Base-by-base conservation (phyloP, 129 eudicot genomes). In the Chrysanthemum makinoi region DNA sequence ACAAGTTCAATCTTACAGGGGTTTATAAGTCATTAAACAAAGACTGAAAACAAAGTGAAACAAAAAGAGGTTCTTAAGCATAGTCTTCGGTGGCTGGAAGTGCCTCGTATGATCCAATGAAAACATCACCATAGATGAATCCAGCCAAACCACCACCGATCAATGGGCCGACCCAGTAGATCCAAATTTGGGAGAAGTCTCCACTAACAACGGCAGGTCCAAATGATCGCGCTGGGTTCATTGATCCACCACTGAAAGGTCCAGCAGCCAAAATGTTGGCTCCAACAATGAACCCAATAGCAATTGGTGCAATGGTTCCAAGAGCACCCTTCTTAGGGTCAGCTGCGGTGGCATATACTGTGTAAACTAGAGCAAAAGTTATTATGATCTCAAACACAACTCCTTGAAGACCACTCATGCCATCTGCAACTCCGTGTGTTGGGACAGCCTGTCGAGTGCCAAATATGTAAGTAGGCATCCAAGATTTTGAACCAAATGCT, bases 231-330 rank as follows among this genome's bases (percentile, higher is more conserved):
- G n/a, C 88, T 0, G 91, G 95, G 86, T 88, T 88, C 95, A 88
- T 88, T 12, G 95, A 88, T 6, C 88, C 95, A 16, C 91, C 95
- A 14, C 84, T 70, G 55, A 88, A 88, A 9, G 89, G 85, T 33
- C 96, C 91, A 2, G 89, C 91, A 0, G 87, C 96, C 77, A 89
- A 80, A 62, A 89, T 83, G 80, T 88, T 88, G 46, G 96, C 96
- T 57, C 91, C 91, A 10, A 86, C 89, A 20, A 89, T 86, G 60
- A 89, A 81, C 4, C 91, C 91, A 46, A 86, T 84, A 17, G 87
- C 87, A 3, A 88, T 83, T 60, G 88, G 88, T 46, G 89, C 89
- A 62, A 80, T 79, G 53, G 83, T 79, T 49, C 86, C 85, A 35
- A 88, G 80, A 30, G 91, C 55, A 13, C 91, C 96, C 72, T 81